Base-by-base conservation (phyloP, 192 early-diverging fungal genomes). In the Mortierella claussenii region DNA sequence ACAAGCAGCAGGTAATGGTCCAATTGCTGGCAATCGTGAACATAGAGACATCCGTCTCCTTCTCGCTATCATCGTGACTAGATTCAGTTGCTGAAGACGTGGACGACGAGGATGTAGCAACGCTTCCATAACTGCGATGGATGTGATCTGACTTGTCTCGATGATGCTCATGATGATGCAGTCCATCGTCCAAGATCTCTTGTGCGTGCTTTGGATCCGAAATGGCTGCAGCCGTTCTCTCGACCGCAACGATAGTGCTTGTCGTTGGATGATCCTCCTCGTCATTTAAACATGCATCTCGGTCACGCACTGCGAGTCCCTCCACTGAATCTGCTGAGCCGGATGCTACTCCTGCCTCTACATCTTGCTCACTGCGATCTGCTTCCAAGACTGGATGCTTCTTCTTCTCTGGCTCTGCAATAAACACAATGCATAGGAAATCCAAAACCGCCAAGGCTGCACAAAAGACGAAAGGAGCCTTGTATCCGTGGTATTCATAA, bases 381-480 rank as follows among this genome's bases (percentile, higher is more conserved):
- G 51, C 21, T 11, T 43, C 21, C 7, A 26, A 23, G 13, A 6
- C 31, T 10, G 43, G 2, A 31, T 26, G 0, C 33, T 67, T 61
- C 59, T 60, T 69, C 46, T 85, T 78, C 1, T 65, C 78, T 10
- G 91, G 86, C 64, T 93, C 92, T 10, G 79, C 79, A 20, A 94
- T 80, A 63, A 89, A 70, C 28, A 89, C 60, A 18, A 89, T 85
- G 51, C 80, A 83, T 26, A 87, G 51, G 52, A 94, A 85, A 55
- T 92, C 89, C 12, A 90, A 31, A 10, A 68, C 66, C 1, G 87
- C 83, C 21, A 94, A 73, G 3, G 60, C 87, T 21, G 82, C 87
- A 33, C 88, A 88, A 70, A 94, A 90, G 18, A 89, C 83, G 49
- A 92, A 91, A 20, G 91, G 91, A 11, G 89, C 85, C 13, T 80